Evolutionary conservation across 352 stramenopile species (phyloP), one percentile per base, ranked within the genome.

Genomic region (Phytophthora lateralis): DNA sequence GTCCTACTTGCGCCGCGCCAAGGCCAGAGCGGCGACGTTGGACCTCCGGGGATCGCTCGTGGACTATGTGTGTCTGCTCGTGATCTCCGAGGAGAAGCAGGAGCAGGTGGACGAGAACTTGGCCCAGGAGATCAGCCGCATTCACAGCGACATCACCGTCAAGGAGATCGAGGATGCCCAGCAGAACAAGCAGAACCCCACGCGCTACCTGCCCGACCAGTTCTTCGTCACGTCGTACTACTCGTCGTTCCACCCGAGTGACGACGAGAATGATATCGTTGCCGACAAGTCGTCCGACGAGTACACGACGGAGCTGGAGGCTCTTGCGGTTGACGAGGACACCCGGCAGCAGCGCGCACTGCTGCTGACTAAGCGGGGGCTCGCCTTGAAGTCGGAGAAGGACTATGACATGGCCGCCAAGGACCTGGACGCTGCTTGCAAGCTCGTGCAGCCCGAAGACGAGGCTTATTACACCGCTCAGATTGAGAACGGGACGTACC

Each of bases 161-260:
- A 78, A 90, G 63, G 69, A 93, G 66, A 85, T 89, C 17, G 75
- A 85, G 26, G 61, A 78, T 18, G 71, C 78, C 10, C 67, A 85
- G 75, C 56, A 79, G 59, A 86, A 87, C 64, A 81, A 87, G 53
- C 63, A 80, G 50, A 80, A 81, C 67, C 69, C 74, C 18, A 66
- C 78, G 44, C 79, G 80, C 0, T 90, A 82, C 62, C 60, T 93
- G 51, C 84, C 84, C 2, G 81, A 91, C 62, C 73, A 89, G 62
- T 93, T 91, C 64, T 93, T 93, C 66, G 84, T 93, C 47, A 90
- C 81, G 35, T 93, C 84, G 48, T 93, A 93, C 72, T 93, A 89
- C 68, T 91, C 81, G n/a, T 93, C 84, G 24, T 93, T 93, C 72
- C 84, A 93, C 63, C 65, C 76, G 32, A 86, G 75, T 56, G 84